These are phyloP conservation scores for Ottelia alismoides DNA, from an alignment of 106 monocot species.

Conservation along the genomic window DNA sequence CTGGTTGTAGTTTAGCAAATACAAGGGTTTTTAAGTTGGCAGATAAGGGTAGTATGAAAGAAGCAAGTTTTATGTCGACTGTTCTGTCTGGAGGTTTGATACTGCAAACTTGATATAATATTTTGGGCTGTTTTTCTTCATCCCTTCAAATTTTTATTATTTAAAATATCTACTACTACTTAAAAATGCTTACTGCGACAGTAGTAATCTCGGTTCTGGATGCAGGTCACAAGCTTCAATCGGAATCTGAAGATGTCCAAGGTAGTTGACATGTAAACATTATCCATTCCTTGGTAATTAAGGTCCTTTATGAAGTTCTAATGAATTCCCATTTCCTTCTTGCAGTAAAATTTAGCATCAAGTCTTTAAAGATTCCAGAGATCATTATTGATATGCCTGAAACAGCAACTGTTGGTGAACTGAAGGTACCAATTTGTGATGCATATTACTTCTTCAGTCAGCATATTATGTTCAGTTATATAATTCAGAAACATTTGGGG, in stretches of 20 bases:
- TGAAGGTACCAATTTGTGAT: conserved; percentile 90
- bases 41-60: conserved; percentile 15
- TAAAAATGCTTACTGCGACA: too few relatives aligned
- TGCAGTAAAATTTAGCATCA: conserved; percentile 75
- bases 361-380: conserved; percentile 84
- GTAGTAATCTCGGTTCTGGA: conserved; percentile 8
- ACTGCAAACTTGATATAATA: not conserved
- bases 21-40: conserved; percentile 5
- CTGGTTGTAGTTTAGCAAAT: not conserved
- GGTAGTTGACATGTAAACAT: too few relatives aligned
- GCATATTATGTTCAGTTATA: too few relatives aligned
- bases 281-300: too few relatives aligned
- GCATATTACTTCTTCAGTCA: too few relatives aligned
- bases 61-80: conserved; percentile 8
- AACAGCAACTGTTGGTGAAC: conserved; percentile 69
- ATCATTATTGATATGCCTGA: conserved; percentile 83
- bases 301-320: too few relatives aligned
- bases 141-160: not conserved
- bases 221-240: conserved; percentile 8
- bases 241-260: conserved; percentile 15
- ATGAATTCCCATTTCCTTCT: too few relatives aligned
- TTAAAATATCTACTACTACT: not conserved
- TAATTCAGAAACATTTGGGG: not conserved
- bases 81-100: conserved; percentile 10
- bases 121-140: not conserved